Base-by-base conservation (phyloP, 805 yeast genomes). In the Grigorovia jiainica region DNA sequence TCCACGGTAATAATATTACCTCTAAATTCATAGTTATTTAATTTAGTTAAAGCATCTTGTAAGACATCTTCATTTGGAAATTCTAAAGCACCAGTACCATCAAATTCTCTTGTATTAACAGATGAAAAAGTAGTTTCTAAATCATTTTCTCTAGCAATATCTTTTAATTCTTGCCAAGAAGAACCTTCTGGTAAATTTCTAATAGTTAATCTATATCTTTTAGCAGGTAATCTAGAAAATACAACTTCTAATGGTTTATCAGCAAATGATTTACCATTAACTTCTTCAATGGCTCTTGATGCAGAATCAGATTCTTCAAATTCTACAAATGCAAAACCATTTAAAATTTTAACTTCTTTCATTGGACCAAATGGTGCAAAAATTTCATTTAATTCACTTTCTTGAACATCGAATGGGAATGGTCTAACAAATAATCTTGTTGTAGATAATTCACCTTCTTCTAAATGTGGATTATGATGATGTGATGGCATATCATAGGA, bases 301-400 rank as follows among this genome's bases (percentile, higher is more conserved):
- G 90, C 95, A 43, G 74, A 70, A 38, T 79, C 92, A 44, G 79
- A 72, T 44, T 71, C 75, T 60, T 78, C 87, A 55, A 78, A 92
- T 61, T 89, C 95, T 46, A 90, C 83, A 61, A 86, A 89, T 20
- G 94, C 97, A 57, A 79, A 84, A 34, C 95, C 95, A 54, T 82
- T 80, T 72, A 80, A 71, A 51, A 82, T 64, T 59, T 78, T 78
- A 41, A 81, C 76, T 56, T 80, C 87, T 47, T 71, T 68, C 53
- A 83, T 66, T 38, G 82, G 74, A 52, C 90, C 94, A 46, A 71
- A 72, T 43, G 76, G 72, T 17, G 77, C 61, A 58, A 83, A 82
- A 58, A 78, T 78, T 45, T 76, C 85, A 64, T 79, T 80, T 42
- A 83, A 65, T 54, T 80, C 84, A 47, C 79, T 76, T 47, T 67